Base-by-base conservation (phyloP, 108 stramenopile species). In the Cyclostephanos invisitatus region DNA sequence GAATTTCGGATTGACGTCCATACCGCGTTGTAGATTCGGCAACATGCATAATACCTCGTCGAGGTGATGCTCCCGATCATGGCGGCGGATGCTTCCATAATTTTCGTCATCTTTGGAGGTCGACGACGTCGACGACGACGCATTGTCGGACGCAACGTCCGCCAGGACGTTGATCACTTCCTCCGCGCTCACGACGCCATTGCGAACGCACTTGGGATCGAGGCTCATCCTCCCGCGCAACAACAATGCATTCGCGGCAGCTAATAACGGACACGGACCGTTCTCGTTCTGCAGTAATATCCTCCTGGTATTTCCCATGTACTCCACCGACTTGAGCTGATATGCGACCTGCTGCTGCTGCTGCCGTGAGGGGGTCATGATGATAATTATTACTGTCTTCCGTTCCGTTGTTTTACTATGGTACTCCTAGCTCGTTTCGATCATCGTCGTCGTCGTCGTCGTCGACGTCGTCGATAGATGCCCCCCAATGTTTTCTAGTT, bases 1-100 rank as follows among this genome's bases (percentile, higher is more conserved):
- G 70, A 99, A 99, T 64, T 86, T 86, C 17, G 96, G 94, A 81
- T 99, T 99, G 49, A 99, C 97, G 61, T 99, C 98, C 85, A 99
- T 96, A 11, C 98, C 98, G 66, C 85, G 85, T 46, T 92, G 91
- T 5, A 99, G 83, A 10, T 68, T 68, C 8, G 98, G 98, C 44
- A 98, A 87, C 3, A 96, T 70, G 35, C 79, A 54, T 28, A 98
- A 64, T 14, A 95, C 81, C 71, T 93, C 92, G 50, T 96, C 68
- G 49, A 98, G 72, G 42, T 87, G 89, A 57, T 81, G 61, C 64
- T 88, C 64, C 46, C 60, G 11, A 20, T 27, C 21, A 9, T 29
- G 15, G 37, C 25, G 21, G 15, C 24, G 48, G 5, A 5, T 42
- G 38, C 58, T 10, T 0, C 17, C 37, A 14, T 74, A 15, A 12